phyloP scores from a whole-genome alignment of 495 filamentous ascomycete species.

The Penicillium crystallinum region DNA sequence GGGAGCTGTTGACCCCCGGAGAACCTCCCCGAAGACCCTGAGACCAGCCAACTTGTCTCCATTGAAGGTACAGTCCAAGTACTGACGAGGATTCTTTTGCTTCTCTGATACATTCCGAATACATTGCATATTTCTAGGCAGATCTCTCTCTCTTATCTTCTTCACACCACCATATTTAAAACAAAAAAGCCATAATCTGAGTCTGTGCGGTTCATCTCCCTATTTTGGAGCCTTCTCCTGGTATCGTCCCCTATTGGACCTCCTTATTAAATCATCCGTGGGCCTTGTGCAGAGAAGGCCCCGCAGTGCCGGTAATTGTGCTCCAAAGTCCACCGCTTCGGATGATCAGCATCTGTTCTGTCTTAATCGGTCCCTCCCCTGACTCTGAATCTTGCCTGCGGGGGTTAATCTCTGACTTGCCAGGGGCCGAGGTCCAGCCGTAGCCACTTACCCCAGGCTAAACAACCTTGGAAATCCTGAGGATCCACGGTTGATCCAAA shows the following conservation, averaged over 20 bases:
- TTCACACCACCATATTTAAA: not conserved
- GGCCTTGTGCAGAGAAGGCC: constrained; percentile 4
- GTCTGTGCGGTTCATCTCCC: constrained; percentile 9
- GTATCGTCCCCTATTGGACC: constrained; percentile 10
- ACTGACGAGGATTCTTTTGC: not conserved
- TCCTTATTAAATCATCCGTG: constrained; percentile 5
- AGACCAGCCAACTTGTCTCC: not conserved
- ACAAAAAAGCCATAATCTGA: not conserved
- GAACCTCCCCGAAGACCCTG: constrained; percentile 10
- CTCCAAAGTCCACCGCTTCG: constrained; percentile 1
- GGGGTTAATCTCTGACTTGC: constrained; percentile 10
- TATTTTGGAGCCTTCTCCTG: constrained; percentile 1
- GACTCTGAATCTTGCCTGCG: constrained; percentile 3
- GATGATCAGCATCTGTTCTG: constrained; percentile 12
- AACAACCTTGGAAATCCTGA: constrained; percentile 4
- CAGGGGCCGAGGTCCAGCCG: constrained; percentile 21
- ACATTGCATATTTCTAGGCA: not conserved
- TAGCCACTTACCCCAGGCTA: constrained; percentile 1
- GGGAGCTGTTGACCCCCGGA: constrained; percentile 6
- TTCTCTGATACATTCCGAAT: not conserved
- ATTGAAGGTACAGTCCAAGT: not conserved
- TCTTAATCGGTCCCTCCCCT: not conserved
- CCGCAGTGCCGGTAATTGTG: constrained; percentile 7
- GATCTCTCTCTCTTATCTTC: not conserved
- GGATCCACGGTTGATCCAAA: constrained; percentile 20